A percentile compares a stretch with the other conserved stretches of the same genome.
These are phyloP conservation scores for Apophysomyces ossiformis DNA, from an alignment of 371 early-diverging fungal species.

Conservation along the genomic window DNA sequence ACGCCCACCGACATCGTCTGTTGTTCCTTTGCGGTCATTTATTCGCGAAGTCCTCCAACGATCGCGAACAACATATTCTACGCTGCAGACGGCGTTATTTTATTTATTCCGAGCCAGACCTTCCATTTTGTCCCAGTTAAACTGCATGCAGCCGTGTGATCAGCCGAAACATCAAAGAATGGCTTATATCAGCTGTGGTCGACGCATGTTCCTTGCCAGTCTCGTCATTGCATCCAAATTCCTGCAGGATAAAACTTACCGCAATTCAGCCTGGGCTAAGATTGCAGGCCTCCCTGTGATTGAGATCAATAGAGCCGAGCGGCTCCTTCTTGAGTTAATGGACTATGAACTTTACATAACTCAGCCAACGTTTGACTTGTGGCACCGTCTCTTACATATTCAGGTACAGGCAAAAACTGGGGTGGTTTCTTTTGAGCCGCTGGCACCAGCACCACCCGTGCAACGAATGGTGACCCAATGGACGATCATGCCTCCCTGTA, in stretches of 20 bases:
- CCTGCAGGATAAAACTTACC: constrained; percentile 74
- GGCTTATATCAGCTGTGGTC: constrained; percentile 67
- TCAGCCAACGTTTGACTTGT: constrained; percentile 64
- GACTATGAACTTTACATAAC: constrained; percentile 73
- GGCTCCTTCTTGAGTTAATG: constrained; percentile 68
- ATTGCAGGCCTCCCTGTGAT: constrained; percentile 70
- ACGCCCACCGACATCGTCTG: constrained; percentile 20
- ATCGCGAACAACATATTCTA: constrained; percentile 78
- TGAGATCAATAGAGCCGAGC: constrained; percentile 77
- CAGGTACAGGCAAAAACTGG: constrained; percentile 45
- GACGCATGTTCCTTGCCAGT: constrained; percentile 75
- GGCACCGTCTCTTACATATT: constrained; percentile 64
- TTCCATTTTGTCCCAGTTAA: constrained; percentile 26
- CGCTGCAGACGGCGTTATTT: constrained; percentile 74
- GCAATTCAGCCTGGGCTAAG: constrained; percentile 80
- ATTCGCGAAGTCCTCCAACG: constrained; percentile 78
- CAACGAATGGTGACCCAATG: not conserved
- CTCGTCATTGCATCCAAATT: constrained; percentile 76
- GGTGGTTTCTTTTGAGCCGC: not conserved
- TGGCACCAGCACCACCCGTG: not conserved
- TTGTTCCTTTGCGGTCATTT: constrained; percentile 68
- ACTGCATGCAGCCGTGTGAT: constrained; percentile 2
- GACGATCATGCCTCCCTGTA: constrained; percentile 2
- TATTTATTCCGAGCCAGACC: constrained; percentile 65
- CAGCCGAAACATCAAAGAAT: constrained; percentile 7